Base-by-base conservation (phyloP, 192 early-diverging fungal genomes). In the Umbelopsis vinacea region DNA sequence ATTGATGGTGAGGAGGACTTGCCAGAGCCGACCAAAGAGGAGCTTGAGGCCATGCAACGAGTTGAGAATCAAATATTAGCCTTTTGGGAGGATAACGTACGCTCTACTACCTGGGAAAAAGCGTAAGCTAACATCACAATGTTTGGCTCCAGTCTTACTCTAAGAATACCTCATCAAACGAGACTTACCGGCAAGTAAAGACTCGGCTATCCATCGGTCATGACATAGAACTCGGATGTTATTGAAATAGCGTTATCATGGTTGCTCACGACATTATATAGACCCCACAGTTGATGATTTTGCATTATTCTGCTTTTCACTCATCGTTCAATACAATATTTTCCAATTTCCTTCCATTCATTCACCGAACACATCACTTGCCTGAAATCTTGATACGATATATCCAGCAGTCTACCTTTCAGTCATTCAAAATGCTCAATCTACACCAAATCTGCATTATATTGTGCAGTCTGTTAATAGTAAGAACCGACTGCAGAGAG, bases 191-290 rank as follows among this genome's bases (percentile, higher is more conserved):
- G 48, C 48, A 17, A 50, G 40, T 15, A 50, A n/a, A 50, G 7
- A 50, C 15, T 10, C 48, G 48, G 48, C 48, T 50, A 50, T 29
- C 2, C 33, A 37, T 37, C 57, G 57, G 57, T 11, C 26, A 63
- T 63, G 24, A 63, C 57, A 38, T 35, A 63, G 15, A 50, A 22
- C 9, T 63, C 19, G 33, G 57, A 37, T 37, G 29, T 12, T 63
- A 63, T 63, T 63, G 7, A 63, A 63, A 63, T 63, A 22, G 35
- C 35, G 57, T 15, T 63, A 63, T 37, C 57, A 19, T n/a, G 8
- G 3, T 63, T 15, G 57, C 19, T 29, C 57, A 63, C 35, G 35
- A 38, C 12, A 5, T 11, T 35, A 63, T 63, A 12, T 63, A 63
- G 57, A 37, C 12, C 5, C 17, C 17, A 35, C 26, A 14, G 23